phyloP scores from a whole-genome alignment of 2,329 filamentous ascomycete species.

The Aureobasidium namibiae region DNA sequence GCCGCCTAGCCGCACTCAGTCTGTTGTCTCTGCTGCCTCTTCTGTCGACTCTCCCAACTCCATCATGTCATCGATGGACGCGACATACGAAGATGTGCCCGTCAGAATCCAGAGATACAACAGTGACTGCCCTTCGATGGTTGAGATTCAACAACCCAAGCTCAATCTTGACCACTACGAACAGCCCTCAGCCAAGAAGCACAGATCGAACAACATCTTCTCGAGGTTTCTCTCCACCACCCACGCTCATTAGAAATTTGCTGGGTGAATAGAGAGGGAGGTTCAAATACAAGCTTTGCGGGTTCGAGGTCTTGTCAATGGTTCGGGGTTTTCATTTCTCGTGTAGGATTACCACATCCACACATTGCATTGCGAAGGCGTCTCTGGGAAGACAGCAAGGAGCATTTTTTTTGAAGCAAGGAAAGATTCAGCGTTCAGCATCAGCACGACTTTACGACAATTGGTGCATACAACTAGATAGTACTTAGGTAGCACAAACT shows the following conservation, averaged over 20 bases:
- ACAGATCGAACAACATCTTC: conserved; percentile 29
- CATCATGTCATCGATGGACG: conserved; percentile 24
- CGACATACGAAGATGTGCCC: conserved; percentile 21
- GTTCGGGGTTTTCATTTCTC: conserved; percentile 1
- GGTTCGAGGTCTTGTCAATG: conserved; percentile 9
- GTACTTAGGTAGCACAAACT: conserved; percentile 9
- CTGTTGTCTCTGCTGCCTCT: conserved; percentile 27
- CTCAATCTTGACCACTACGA: conserved; percentile 24
- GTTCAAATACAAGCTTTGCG: conserved; percentile 8
- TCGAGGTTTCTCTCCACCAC: conserved; percentile 28
- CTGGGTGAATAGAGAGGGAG: background rate
- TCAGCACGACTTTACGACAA: conserved; percentile 8
- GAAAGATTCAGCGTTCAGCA: background rate
- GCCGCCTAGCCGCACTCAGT: conserved; percentile 32
- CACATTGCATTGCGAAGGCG: conserved; percentile 12
- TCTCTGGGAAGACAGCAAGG: background rate
- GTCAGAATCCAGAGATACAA: conserved; percentile 34
- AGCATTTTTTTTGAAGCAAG: background rate
- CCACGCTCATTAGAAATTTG: conserved; percentile 16
- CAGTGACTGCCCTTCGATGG: conserved; percentile 33
- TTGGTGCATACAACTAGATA: conserved; percentile 11
- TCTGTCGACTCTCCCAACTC: conserved; percentile 28
- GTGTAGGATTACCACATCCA: conserved; percentile 12
- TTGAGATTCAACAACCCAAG: conserved; percentile 29
- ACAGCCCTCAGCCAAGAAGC: conserved; percentile 28